Evolutionary conservation across 2,329 filamentous ascomycete species (phyloP).

Genomic region (Sporothrix mexicana): DNA sequence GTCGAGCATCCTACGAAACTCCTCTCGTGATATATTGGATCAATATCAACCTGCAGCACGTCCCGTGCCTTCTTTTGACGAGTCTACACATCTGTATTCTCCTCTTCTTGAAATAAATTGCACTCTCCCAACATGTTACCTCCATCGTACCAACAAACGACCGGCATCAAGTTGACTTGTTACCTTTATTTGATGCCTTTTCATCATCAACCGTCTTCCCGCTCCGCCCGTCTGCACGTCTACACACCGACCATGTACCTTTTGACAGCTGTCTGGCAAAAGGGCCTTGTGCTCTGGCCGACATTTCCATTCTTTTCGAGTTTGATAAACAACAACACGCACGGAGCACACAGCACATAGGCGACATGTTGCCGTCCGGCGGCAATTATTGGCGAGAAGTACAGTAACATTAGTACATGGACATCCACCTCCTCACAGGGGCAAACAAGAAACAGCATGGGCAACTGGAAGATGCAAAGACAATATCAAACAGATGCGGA

Average conservation of each 20-base stretch:
- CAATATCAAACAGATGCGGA: neutral
- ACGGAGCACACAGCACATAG: neutral
- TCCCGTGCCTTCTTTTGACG: neutral
- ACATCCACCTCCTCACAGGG: neutral
- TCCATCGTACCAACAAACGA: neutral
- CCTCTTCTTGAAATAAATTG: conserved; percentile 1
- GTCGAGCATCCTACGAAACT: too few relatives aligned
- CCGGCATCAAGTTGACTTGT: neutral
- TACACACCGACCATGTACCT: neutral
- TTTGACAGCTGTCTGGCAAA: neutral
- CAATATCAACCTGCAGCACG: conserved; percentile 3
- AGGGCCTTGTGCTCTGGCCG: neutral
- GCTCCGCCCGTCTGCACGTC: neutral
- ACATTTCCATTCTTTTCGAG: neutral
- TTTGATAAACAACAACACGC: neutral
- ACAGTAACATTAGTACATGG: neutral
- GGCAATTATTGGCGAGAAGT: neutral
- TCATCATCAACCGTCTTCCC: too few relatives aligned
- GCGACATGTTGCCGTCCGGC: conserved; percentile 10
- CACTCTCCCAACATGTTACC: neutral
- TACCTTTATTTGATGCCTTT: too few relatives aligned
- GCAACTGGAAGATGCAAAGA: neutral
- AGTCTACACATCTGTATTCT: neutral
- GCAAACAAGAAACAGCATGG: neutral
- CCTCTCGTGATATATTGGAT: neutral